Conservation (phyloP, 2,329 filamentous ascomycete genomes). For the Phialophora macrospora region DNA sequence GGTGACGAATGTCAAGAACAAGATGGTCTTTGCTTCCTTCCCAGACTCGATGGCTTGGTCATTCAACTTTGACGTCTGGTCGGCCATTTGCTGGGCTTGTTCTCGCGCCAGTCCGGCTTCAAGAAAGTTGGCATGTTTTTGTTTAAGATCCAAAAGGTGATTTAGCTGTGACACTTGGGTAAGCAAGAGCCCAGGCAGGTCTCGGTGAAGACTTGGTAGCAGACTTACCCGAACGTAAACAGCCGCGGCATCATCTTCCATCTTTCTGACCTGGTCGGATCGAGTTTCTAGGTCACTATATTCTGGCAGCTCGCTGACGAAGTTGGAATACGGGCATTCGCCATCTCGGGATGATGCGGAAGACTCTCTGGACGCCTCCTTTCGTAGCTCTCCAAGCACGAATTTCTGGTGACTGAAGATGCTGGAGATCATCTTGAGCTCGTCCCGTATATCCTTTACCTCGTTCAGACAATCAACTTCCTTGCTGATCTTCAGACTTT, state of each 20-base stretch:
- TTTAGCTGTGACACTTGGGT: background rate
- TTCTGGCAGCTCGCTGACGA: background rate
- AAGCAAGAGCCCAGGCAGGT: background rate
- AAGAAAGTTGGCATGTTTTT: slow-evolving; percentile 1
- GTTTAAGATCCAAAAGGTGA: background rate
- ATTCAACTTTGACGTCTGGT: too few relatives aligned
- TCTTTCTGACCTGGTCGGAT: background rate
- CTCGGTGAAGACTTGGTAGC: background rate
- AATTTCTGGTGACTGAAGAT: slow-evolving; percentile 2
- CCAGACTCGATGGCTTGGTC: background rate
- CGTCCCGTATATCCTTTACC: background rate
- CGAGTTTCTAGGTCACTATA: background rate
- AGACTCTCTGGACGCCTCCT: background rate
- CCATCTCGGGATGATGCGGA: background rate
- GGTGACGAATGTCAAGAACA: slow-evolving; percentile 4
- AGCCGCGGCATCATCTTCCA: slow-evolving; percentile 2
- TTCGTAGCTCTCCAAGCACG: background rate
- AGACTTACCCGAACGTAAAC: background rate
- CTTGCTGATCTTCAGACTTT: slow-evolving; percentile 1
- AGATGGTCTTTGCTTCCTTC: background rate
- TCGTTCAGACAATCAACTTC: slow-evolving; percentile 9
- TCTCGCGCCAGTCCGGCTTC: background rate
- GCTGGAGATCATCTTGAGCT: slow-evolving; percentile 3
- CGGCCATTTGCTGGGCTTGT: background rate
- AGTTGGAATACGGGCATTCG: background rate